A percentile compares a stretch with the other conserved stretches of the same genome.
Evolutionary conservation across 2,329 filamentous ascomycete genomes (phyloP).

Genomic region (Colletotrichum siamense): DNA sequence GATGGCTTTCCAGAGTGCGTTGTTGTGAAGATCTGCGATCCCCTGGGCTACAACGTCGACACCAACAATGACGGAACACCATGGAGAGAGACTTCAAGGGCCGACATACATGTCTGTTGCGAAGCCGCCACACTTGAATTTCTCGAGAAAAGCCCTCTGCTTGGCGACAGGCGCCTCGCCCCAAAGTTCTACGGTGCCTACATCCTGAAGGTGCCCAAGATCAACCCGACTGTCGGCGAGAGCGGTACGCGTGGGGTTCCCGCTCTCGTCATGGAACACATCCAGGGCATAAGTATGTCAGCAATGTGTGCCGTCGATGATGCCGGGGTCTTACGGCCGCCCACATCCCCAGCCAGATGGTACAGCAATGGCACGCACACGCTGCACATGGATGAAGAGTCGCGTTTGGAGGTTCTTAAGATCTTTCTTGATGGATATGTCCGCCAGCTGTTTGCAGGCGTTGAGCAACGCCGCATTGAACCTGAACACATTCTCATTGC

Average conservation of each 20-base stretch:
- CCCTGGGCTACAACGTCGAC: background rate
- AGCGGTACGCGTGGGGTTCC: background rate
- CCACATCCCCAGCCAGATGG: background rate
- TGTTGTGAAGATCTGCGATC: background rate
- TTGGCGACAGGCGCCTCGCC: background rate
- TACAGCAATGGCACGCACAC: background rate
- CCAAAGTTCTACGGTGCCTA: background rate
- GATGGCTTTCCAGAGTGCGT: background rate
- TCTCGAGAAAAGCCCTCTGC: background rate
- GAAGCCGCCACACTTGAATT: background rate
- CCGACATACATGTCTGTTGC: background rate
- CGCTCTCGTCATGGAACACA: background rate
- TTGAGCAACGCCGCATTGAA: background rate
- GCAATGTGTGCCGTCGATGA: background rate
- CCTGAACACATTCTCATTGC: background rate
- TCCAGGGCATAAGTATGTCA: background rate
- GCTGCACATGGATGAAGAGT: background rate
- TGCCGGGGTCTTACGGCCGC: background rate
- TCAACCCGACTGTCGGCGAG: background rate
- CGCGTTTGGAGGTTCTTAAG: background rate
- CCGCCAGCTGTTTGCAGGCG: background rate
- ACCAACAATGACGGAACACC: background rate
- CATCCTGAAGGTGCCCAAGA: background rate
- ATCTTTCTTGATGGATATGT: background rate
- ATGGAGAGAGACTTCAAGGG: background rate